Percentiles rank a stretch among this genome's conserved stretches.
These are phyloP conservation scores for Solanum rostratum DNA, from an alignment of 257 asterid species.

Conservation along the genomic window DNA sequence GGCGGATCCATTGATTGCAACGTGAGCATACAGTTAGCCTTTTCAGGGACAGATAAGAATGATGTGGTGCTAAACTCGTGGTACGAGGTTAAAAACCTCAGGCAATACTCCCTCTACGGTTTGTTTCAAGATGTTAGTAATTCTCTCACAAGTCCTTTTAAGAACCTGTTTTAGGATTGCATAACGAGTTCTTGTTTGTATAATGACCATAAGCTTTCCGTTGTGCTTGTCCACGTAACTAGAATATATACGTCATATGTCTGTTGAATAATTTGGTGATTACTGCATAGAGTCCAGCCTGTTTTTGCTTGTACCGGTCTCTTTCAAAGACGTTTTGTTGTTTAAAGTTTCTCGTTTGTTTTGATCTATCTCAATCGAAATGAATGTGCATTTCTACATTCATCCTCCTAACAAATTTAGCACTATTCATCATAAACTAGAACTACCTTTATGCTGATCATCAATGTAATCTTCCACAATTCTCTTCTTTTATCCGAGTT, in stretches of 20 bases:
- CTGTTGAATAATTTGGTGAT: not conserved
- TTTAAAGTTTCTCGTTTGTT: not conserved
- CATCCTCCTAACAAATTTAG: no score
- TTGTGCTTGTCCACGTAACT: not conserved
- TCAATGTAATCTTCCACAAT: no score
- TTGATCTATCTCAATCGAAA: not conserved
- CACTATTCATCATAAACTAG: no score
- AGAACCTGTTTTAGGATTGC: constrained; percentile 34
- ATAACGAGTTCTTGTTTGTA: not conserved
- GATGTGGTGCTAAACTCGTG: constrained; percentile 67
- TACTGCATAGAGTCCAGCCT: not conserved
- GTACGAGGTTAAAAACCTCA: constrained; percentile 82
- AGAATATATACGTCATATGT: not conserved
- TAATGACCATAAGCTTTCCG: not conserved
- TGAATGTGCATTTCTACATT: not conserved
- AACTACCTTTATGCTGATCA: no score
- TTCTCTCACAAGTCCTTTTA: constrained; percentile 41
- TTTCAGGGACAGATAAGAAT: constrained; percentile 74
- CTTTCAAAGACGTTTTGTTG: not conserved
- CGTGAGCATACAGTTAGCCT: constrained; percentile 66
- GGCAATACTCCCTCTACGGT: constrained; percentile 63
- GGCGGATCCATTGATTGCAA: constrained; percentile 60
- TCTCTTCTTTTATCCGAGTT: no score
- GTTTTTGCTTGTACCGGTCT: not conserved
- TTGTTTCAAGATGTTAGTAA: constrained; percentile 44